Percentiles rank a stretch among this genome's conserved stretches.
Evolutionary conservation across 768 basidiomycete genomes (phyloP).

Genomic region (Hygrocybe punicea): DNA sequence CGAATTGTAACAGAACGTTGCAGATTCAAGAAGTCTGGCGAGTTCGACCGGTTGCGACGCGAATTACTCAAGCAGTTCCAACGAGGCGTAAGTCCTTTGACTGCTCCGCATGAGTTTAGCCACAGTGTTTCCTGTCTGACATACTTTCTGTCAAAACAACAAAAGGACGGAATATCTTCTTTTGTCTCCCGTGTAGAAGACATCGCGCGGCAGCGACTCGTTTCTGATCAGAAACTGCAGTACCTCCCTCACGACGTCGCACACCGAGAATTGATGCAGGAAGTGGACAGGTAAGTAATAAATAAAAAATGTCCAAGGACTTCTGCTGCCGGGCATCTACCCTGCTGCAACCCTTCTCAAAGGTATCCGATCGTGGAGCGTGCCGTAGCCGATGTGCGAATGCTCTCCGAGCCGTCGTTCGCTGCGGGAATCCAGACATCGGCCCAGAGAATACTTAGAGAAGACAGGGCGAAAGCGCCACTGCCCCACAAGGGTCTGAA

Average conservation of each 20-base stretch:
- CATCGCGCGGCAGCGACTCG: constrained; percentile 54
- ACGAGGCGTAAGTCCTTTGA: constrained; percentile 47
- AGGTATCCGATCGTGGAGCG: constrained; percentile 69
- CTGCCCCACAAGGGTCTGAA: background rate
- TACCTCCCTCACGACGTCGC: constrained; percentile 50
- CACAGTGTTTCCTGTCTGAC: too few relatives aligned
- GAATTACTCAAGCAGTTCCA: constrained; percentile 63
- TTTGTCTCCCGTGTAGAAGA: constrained; percentile 61
- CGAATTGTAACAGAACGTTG: background rate
- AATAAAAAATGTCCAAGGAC: background rate
- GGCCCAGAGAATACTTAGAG: constrained; percentile 45
- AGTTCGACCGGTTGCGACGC: constrained; percentile 68
- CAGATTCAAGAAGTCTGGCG: constrained; percentile 78
- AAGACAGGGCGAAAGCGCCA: constrained; percentile 32
- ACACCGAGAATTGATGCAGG: constrained; percentile 64
- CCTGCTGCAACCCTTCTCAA: constrained; percentile 8
- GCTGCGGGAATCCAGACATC: constrained; percentile 41
- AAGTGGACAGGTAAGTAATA: constrained; percentile 58
- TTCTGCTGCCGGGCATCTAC: background rate
- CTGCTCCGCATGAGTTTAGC: too few relatives aligned
- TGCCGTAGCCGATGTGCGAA: constrained; percentile 49
- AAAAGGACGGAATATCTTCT: constrained; percentile 49
- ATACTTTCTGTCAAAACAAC: constrained; percentile 2
- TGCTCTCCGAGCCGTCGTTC: constrained; percentile 49
- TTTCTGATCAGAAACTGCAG: constrained; percentile 51